Conservation (phyloP, 2,329 filamentous ascomycete species). For the Cladosporium sphaerospermum region DNA sequence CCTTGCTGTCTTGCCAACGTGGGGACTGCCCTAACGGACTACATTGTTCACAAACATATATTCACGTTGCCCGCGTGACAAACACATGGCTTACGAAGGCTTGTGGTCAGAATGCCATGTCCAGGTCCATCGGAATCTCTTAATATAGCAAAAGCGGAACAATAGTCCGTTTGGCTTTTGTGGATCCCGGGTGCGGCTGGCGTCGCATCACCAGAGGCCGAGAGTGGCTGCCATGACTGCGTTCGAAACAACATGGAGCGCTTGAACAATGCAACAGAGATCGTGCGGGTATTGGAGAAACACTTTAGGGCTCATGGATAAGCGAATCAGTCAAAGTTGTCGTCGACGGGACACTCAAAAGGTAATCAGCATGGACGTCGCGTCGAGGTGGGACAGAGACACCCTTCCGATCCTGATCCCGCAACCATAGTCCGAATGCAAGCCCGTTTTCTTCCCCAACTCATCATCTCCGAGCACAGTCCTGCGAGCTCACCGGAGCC, state of each 20-base stretch:
- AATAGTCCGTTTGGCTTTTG: neutral
- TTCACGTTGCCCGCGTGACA: too few species aligned
- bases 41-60: too few species aligned
- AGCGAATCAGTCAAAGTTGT: too few species aligned
- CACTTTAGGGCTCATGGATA: too few species aligned
- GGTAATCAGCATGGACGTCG: too few species aligned
- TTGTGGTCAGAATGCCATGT: too few species aligned
- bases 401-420: neutral
- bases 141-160: neutral
- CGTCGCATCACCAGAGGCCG: neutral
- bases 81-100: too few species aligned
- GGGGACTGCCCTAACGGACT: neutral
- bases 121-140: neutral
- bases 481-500: neutral
- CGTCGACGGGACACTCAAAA: too few species aligned
- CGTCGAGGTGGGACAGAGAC: neutral
- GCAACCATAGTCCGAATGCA: neutral
- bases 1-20: neutral
- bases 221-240: neutral
- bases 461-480: neutral
- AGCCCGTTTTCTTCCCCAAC: neutral
- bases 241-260: neutral
- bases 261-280: neutral
- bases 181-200: too few species aligned
- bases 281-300: neutral